Base-by-base conservation (phyloP, 495 filamentous ascomycete genomes). In the Penicillium canariense region DNA sequence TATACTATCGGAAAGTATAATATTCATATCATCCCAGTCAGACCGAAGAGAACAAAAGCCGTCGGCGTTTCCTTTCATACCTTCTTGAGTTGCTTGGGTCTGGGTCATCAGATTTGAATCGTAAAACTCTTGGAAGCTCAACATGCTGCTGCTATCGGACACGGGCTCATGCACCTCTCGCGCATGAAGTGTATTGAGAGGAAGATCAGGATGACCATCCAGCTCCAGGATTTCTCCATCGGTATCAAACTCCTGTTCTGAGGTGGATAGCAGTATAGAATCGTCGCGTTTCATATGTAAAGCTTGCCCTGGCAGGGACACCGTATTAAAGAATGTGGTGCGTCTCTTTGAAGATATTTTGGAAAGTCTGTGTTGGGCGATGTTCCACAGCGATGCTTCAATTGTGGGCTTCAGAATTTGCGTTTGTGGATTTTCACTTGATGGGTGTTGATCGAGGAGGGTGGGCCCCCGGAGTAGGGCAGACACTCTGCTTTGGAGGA, bases 301-400 rank as follows among this genome's bases (percentile, higher is more conserved):
- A 12, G 11, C 25, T 46, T 18, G n/a, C 23, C 10, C n/a, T 31
- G 26, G 4, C 11, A 11, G 25, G 12, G n/a, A 17, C 1, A 9
- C 18, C 12, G 6, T 2, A 1, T 15, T 5, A 32, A 52, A 55
- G 27, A 55, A 55, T 11, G 20, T n/a, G 23, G 22, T 17, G 12
- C n/a, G 4, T n/a, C 23, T 48, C 55, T 45, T 38, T 39, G 12
- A 35, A 22, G 2, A 20, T 34, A 38, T 25, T n/a, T 50, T 62
- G n/a, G 53, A 48, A 10, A 69, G 52, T 30, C 46, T 43, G n/a
- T 46, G 57, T 38, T 69, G 68, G 9, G 68, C 63, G 23, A 68
- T 59, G 4, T 48, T 23, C 70, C 70, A 75, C 4, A 75, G 53
- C 1, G 56, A 58, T 18, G 62, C 50, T 15, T 67, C 51, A 2